Evolutionary conservation across 208 protist genomes (phyloP).

Genomic region (Giardia muris): DNA sequence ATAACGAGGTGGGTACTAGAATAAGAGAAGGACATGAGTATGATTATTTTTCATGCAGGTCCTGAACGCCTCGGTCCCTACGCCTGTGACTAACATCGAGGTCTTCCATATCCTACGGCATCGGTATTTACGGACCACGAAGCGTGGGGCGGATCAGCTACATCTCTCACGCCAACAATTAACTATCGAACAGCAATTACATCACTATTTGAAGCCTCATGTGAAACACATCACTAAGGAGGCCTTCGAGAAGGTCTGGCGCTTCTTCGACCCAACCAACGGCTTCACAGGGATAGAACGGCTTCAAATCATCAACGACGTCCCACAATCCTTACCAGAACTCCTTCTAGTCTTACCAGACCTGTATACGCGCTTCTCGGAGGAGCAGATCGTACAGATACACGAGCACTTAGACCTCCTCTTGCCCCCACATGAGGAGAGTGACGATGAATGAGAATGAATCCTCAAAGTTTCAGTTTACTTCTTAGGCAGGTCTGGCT

Average conservation of each 20-base stretch:
- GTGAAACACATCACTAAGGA: not conserved
- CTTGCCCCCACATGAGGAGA: not conserved
- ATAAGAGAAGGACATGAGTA: no score
- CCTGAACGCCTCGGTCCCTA: not conserved
- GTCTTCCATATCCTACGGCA: not conserved
- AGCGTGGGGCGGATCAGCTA: not conserved
- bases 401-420: not conserved
- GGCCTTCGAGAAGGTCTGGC: not conserved
- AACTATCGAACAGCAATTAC: not conserved
- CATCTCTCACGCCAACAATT: not conserved
- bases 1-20: no score
- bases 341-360: not conserved
- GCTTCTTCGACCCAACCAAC: not conserved
- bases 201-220: not conserved
- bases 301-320: not conserved
- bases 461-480: not conserved
- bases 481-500: conserved; percentile 12
- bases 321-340: not conserved
- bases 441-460: not conserved
- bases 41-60: no score
- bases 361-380: not conserved
- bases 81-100: not conserved
- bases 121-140: not conserved
- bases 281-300: not conserved
- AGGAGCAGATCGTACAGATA: not conserved